Base-by-base conservation (phyloP, 208 protist genomes). In the Blastocrithidia nonstop region DNA sequence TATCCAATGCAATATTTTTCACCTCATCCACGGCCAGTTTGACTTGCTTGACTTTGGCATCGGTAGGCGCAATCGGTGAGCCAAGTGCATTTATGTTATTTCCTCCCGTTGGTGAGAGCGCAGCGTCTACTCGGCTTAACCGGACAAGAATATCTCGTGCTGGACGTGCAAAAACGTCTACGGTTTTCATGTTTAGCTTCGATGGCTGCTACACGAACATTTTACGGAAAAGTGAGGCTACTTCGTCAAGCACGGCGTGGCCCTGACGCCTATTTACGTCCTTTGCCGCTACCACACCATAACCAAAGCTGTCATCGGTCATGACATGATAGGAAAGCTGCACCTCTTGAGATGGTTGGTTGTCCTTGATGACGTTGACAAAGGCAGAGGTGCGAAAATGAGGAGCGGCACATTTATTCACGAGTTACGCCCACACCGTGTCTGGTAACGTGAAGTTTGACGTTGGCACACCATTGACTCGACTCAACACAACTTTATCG, bases 131-230 rank as follows among this genome's bases (percentile, higher is more conserved):
- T 38, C 43, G 61, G 43, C 77, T 79, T 26, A 56, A 50, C 33
- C 55, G 58, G 15, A 86, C 29, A 27, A 93, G 35, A 2, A 88
- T 20, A 17, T 93, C 78, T 4, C 67, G 66, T 21, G 59, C 68
- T 1, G 79, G 78, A 15, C 72, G 68, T 3, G 61, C 55, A 48
- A 93, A 88, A 7, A 81, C 69, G n/a, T 78, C 65, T 7, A 71
- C 67, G 42, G 69, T 52, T 26, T 61, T 62, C 23, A 65, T 51
- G 15, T 56, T 88, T 17, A 93, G 62, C 56, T 67, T 70, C 3
- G 54, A 36, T 0, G 76, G 52, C 6, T 40, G 52, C 57, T 93
- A 78, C 2, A 93, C 72, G 40, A 88, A 93, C 83, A 93, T 93
- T 41, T 83, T 83, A 25, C 58, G 49, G 54, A 93, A 93, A 15